A percentile compares a stretch with the other conserved stretches of the same genome.
Conservation (phyloP, 176 grass and related monocot genomes). For the Neostapfia colusana region DNA sequence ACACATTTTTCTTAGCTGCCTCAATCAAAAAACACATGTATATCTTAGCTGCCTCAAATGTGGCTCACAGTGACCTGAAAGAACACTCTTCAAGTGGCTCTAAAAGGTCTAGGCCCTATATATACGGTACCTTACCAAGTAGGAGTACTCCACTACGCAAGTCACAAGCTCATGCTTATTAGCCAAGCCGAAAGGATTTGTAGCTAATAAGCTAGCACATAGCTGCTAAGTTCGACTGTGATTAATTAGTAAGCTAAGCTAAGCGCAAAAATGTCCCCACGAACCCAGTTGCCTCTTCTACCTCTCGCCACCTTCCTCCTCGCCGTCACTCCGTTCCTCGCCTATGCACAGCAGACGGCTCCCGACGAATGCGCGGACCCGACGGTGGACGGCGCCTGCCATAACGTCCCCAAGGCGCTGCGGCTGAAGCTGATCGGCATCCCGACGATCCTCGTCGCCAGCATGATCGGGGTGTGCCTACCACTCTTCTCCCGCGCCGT, state of each 20-base stretch:
- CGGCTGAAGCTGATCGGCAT: constrained; percentile 71
- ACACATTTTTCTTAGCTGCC: background rate
- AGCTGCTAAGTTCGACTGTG: background rate
- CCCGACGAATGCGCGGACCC: constrained; percentile 3
- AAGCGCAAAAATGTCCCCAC: constrained; percentile 2
- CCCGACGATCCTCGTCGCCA: constrained; percentile 52
- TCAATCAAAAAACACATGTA: background rate
- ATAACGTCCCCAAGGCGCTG: constrained; percentile 55
- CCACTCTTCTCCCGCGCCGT: constrained; percentile 58
- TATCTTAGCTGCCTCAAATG: background rate
- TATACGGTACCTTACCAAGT: background rate
- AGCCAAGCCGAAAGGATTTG: background rate
- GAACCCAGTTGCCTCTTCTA: background rate
- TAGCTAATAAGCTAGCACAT: background rate
- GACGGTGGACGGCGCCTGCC: constrained; percentile 8
- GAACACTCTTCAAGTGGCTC: background rate
- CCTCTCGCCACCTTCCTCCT: background rate
- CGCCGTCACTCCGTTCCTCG: background rate
- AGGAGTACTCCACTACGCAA: background rate
- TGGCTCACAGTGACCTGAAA: background rate
- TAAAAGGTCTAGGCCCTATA: background rate
- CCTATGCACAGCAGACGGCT: background rate
- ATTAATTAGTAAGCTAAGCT: background rate
- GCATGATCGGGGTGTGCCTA: constrained; percentile 65
- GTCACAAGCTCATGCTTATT: background rate